Evolutionary conservation across 1,284 basidiomycete genomes (phyloP).

Genomic region (Cystobasidium pallidum): DNA sequence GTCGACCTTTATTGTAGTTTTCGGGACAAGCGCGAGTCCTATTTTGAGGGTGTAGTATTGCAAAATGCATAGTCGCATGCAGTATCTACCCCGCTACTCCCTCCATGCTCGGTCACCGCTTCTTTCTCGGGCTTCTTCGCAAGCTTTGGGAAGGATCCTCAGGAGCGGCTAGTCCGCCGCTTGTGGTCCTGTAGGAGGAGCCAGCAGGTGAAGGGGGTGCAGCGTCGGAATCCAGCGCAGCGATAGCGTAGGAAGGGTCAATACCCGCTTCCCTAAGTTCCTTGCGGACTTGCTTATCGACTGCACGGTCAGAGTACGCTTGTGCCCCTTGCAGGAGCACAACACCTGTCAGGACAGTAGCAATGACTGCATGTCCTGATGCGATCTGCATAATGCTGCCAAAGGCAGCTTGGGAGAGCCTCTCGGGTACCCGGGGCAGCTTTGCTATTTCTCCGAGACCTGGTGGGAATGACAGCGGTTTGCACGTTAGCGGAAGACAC

Average conservation of each 20-base stretch:
- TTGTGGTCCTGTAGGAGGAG: neutral
- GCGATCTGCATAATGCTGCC: slow-evolving; percentile 42
- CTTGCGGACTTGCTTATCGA: slow-evolving; percentile 36
- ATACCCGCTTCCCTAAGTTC: slow-evolving; percentile 31
- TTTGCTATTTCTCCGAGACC: slow-evolving; percentile 20
- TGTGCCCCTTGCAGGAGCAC: slow-evolving; percentile 41
- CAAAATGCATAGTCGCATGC: too few relatives aligned
- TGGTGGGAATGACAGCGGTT: too few relatives aligned
- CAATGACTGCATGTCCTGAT: slow-evolving; percentile 41
- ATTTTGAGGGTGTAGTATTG: too few relatives aligned
- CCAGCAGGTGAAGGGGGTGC: slow-evolving; percentile 2
- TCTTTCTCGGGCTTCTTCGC: slow-evolving; percentile 33
- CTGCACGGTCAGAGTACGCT: slow-evolving; percentile 36
- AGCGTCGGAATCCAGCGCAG: slow-evolving; percentile 14
- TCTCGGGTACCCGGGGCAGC: slow-evolving; percentile 11
- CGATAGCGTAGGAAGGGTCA: neutral
- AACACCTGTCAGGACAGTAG: slow-evolving; percentile 40
- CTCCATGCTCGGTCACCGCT: neutral
- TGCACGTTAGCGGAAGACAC: too few relatives aligned
- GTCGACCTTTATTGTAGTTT: too few relatives aligned
- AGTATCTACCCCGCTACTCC: too few relatives aligned
- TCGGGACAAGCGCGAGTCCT: too few relatives aligned
- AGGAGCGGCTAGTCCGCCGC: slow-evolving; percentile 22
- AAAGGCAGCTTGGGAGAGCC: slow-evolving; percentile 29
- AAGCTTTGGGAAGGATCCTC: slow-evolving; percentile 9